Conservation (phyloP, 805 yeast genomes). For the Kurtzmaniella fragi region DNA sequence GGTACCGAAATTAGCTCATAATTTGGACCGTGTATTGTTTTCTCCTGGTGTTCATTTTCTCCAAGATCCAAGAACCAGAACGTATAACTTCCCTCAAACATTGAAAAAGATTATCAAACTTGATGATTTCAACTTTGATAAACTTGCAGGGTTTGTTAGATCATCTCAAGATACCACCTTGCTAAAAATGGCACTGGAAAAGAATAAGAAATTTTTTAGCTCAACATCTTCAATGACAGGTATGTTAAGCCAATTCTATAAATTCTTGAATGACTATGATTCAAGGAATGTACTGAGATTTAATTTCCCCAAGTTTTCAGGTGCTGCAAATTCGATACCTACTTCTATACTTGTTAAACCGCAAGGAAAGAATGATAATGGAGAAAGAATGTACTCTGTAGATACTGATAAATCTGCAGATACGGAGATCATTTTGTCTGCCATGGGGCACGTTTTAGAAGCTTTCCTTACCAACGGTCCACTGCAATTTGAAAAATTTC, state of each 20-base stretch:
- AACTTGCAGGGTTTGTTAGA: conserved; percentile 53
- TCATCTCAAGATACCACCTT: conserved; percentile 62
- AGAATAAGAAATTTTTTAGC: conserved; percentile 48
- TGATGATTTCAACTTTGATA: conserved; percentile 60
- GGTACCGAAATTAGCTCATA: conserved; percentile 60
- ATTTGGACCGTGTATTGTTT: conserved; percentile 66
- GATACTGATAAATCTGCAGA: conserved; percentile 68
- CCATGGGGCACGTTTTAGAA: conserved; percentile 79
- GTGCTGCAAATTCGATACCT: conserved; percentile 43
- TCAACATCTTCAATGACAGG: conserved; percentile 90
- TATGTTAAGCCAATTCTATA: conserved; percentile 68
- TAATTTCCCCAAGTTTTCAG: conserved; percentile 37
- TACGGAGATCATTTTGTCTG: conserved; percentile 61
- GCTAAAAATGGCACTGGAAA: conserved; percentile 38
- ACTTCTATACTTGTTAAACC: conserved; percentile 47
- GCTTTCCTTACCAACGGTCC: conserved; percentile 61
- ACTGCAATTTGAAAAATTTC: conserved; percentile 41
- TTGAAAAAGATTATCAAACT: conserved; percentile 57
- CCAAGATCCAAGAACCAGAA: conserved; percentile 72
- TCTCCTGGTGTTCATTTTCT: conserved; percentile 78
- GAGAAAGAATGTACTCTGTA: conserved; percentile 47
- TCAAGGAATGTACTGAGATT: conserved; percentile 18
- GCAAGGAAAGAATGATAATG: conserved; percentile 28
- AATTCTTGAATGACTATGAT: conserved; percentile 47
- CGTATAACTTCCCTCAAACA: conserved; percentile 61